These are phyloP conservation scores for Oryza meyeriana DNA, from an alignment of 176 grass and related monocot species.

Conservation along the genomic window DNA sequence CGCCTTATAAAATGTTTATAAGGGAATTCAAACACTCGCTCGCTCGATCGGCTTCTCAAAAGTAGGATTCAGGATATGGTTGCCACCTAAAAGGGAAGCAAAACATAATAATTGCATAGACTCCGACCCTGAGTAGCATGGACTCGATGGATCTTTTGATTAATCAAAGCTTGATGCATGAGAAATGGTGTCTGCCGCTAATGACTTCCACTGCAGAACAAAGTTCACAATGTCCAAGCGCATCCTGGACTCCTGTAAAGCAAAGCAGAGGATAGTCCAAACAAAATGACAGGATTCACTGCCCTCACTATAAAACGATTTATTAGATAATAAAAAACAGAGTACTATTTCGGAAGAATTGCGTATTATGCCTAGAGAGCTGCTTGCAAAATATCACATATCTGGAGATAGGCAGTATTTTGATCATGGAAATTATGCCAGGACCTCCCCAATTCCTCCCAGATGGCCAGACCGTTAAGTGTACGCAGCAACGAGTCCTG, in stretches of 20 bases:
- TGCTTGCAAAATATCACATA: slow-evolving; percentile 1
- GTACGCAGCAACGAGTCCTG: neutral
- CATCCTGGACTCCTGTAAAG: neutral
- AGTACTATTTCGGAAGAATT: too few species aligned
- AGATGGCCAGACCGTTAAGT: neutral
- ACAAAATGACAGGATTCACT: neutral
- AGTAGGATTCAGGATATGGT: neutral
- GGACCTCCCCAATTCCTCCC: neutral
- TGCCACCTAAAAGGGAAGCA: slow-evolving; percentile 7
- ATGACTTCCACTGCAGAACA: neutral
- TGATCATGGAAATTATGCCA: neutral
- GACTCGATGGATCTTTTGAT: neutral
- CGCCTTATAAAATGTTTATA: too few species aligned
- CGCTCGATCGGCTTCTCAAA: neutral
- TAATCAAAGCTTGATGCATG: neutral
- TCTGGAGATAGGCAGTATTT: neutral
- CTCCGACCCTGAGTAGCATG: neutral
- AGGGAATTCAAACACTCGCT: too few species aligned
- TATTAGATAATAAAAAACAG: too few species aligned
- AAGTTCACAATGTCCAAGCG: neutral
- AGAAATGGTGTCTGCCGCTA: neutral
- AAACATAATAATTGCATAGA: neutral
- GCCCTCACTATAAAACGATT: neutral
- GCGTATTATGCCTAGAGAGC: neutral
- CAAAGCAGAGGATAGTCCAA: neutral